Conservation (phyloP, 1,284 basidiomycete genomes). For the Pholiota adiposa region DNA sequence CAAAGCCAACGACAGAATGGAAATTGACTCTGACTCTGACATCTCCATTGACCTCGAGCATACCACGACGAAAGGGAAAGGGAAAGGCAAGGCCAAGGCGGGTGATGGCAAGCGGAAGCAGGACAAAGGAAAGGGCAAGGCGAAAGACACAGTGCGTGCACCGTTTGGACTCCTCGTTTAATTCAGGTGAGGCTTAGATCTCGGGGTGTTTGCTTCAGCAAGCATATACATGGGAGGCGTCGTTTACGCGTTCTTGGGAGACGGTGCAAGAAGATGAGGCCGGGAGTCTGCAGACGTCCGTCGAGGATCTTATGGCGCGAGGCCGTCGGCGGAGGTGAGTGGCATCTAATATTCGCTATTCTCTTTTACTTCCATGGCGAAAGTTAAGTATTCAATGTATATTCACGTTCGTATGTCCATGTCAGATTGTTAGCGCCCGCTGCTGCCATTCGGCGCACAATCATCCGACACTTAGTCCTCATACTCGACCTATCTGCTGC, state of each 20-base stretch:
- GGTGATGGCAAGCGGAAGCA: conserved; percentile 43
- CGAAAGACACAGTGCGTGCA: conserved; percentile 37
- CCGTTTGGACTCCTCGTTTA: conserved; percentile 7
- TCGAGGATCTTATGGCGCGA: conserved; percentile 87
- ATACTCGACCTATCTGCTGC: conserved; percentile 89
- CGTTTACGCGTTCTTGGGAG: conserved; percentile 95
- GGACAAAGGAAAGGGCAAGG: conserved; percentile 55
- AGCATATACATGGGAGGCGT: conserved; percentile 95
- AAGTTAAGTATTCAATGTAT: neutral
- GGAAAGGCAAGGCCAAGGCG: conserved; percentile 46
- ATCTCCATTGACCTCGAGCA: conserved; percentile 49
- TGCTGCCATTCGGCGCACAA: conserved; percentile 89
- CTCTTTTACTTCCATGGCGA: neutral
- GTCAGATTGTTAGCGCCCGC: conserved; percentile 78
- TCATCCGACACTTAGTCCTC: conserved; percentile 94
- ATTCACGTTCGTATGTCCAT: neutral
- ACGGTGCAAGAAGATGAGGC: conserved; percentile 95
- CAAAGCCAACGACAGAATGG: conserved; percentile 40
- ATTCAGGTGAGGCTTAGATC: neutral
- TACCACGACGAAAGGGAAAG: conserved; percentile 38
- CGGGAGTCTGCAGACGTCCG: conserved; percentile 89
- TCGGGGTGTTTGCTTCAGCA: conserved; percentile 45
- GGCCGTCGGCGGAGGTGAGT: conserved; percentile 81
- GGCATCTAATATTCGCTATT: conserved; percentile 5
- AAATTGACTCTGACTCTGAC: conserved; percentile 60